Evolutionary conservation across 495 filamentous ascomycete species (phyloP).

Genomic region (Podospora anserina): DNA sequence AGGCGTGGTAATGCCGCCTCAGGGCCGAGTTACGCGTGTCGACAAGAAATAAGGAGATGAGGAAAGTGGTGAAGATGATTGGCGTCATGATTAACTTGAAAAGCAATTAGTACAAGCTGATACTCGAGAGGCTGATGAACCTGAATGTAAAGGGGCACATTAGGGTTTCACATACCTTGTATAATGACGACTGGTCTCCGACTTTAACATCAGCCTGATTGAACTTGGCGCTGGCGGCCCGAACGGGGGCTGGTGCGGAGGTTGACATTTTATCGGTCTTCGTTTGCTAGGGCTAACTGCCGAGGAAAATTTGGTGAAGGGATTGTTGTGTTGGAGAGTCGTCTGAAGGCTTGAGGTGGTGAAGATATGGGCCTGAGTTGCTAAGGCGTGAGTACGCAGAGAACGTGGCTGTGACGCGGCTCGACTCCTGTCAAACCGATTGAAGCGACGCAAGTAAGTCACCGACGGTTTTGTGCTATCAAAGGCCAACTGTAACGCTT

Average conservation of each 20-base stretch:
- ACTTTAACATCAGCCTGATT: constrained; percentile 27
- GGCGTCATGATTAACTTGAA: constrained; percentile 45
- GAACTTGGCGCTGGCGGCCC: not conserved
- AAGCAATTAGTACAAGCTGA: constrained; percentile 18
- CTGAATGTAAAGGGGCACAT: not conserved
- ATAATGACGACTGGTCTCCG: constrained; percentile 29
- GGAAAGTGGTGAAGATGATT: constrained; percentile 49
- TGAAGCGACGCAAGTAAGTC: not conserved
- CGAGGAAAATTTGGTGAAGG: not conserved
- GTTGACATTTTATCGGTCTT: not conserved
- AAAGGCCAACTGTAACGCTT: not conserved
- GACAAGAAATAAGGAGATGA: constrained; percentile 50
- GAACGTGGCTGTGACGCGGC: not conserved
- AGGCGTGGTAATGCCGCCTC: constrained; percentile 39
- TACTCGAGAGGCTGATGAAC: not conserved
- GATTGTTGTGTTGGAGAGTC: not conserved
- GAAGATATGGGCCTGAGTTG: not conserved
- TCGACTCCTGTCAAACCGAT: not conserved
- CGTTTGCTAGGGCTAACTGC: not conserved
- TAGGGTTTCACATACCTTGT: constrained; percentile 30
- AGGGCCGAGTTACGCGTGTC: constrained; percentile 42
- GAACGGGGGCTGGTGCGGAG: not conserved
- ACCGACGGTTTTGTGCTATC: too few relatives aligned
- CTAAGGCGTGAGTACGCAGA: not conserved
- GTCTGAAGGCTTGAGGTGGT: not conserved